Evolutionary conservation across 1,284 basidiomycete species (phyloP), one percentile per base, ranked within the genome.

Genomic region (Apiotrichum siamense): DNA sequence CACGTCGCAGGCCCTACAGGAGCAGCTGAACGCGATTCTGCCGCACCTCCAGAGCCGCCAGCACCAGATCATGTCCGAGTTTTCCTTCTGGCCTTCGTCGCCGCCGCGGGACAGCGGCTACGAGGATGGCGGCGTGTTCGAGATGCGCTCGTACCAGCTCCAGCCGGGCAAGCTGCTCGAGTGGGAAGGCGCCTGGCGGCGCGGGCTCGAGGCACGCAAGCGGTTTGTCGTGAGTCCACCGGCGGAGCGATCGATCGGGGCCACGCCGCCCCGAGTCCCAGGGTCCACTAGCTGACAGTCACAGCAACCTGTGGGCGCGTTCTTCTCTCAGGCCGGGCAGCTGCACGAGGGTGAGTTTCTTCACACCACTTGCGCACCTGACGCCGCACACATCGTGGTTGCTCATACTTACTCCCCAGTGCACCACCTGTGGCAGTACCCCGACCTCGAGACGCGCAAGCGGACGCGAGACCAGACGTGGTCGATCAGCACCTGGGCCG

Each of bases 381-480:
- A 9, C 36, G 20, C 17, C 20, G 18, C 13, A 11, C n/a, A 15
- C n/a, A 13, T 31, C 9, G 20, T 17, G 9, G 10, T 43, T 31
- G 27, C 13, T 15, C 21, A 26, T 17, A 15, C 21, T 11, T 5
- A n/a, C 18, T 23, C 18, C 21, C 23, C 27, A 43, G 89, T 93
- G 18, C 87, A 93, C 69, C 90, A 94, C 75, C 80, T 94, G 74
- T 94, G 90, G 91, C 88, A 92, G 75, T 93, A 91, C 69, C 83
- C 85, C 86, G 82, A 84, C 64, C 79, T 97, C 55, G 83, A 90
- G 61, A 80, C 81, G 15, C 79, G 92, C 52, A 90, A 90, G 72
- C 82, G 85, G 60, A 83, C 79, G 26, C 80, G 92, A 41, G 88
- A 93, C 73, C 82, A 84, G 69, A 89, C 91, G 24, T 97, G 92